These are phyloP conservation scores for Barnettozyma hawaiiensis DNA, from an alignment of 1,139 yeast species.

Conservation along the genomic window DNA sequence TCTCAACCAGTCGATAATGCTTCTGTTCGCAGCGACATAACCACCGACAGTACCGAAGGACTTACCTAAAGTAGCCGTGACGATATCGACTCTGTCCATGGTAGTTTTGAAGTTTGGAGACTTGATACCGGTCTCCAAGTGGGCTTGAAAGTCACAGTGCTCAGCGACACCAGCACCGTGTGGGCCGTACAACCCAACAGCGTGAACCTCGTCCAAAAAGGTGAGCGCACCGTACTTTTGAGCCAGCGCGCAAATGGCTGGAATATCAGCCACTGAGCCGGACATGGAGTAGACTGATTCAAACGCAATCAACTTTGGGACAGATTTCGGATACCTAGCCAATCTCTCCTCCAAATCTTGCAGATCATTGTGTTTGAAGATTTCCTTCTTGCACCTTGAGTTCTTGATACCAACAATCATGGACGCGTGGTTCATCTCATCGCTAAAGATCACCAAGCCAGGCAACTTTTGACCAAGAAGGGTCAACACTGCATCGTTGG, in stretches of 20 bases:
- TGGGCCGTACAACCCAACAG: conserved; percentile 98
- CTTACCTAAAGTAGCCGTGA: conserved; percentile 96
- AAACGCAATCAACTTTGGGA: conserved; percentile 93
- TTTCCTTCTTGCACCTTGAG: conserved; percentile 81
- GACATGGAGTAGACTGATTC: conserved; percentile 98
- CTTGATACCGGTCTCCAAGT: conserved; percentile 60
- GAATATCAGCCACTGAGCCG: conserved; percentile 93
- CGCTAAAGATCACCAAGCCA: conserved; percentile 87
- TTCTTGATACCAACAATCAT: conserved; percentile 95
- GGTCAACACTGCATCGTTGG: conserved; percentile 94
- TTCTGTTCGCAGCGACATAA: conserved; percentile 83
- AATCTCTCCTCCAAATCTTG: conserved; percentile 73
- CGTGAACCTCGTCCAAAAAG: conserved; percentile 96
- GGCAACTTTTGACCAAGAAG: conserved; percentile 87
- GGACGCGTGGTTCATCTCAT: conserved; percentile 91
- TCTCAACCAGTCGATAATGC: conserved; percentile 89
- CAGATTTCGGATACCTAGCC: conserved; percentile 71
- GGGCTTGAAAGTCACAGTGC: conserved; percentile 83
- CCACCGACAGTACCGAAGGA: conserved; percentile 98
- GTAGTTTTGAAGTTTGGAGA: conserved; percentile 52
- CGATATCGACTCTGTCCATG: conserved; percentile 88
- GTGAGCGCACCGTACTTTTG: conserved; percentile 97
- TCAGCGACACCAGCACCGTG: conserved; percentile 99
- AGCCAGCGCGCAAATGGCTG: conserved; percentile 89
- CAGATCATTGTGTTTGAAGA: conserved; percentile 88